Base-by-base conservation (phyloP, 306 rosid species). In the Heteromeles arbutifolia region DNA sequence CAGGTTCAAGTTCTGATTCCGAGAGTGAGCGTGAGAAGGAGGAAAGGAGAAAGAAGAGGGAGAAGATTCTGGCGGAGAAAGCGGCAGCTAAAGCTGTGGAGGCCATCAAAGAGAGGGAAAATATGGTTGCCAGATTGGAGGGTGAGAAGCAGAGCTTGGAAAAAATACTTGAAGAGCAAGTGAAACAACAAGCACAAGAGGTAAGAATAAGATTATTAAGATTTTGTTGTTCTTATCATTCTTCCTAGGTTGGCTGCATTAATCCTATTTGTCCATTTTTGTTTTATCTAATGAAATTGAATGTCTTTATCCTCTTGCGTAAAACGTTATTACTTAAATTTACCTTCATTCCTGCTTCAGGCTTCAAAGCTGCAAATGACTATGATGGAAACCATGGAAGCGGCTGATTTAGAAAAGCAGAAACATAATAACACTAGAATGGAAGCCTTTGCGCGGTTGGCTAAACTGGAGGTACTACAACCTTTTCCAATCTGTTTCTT, bases 61-160 rank as follows among this genome's bases (percentile, higher is more conserved):
- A 92, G 83, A 80, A 81, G 84, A 81, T 90, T 70, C 88, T 96
- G 72, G 96, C 93, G 44, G 99, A 96, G 87, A 89, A 87, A 84
- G 92, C 89, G 14, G 97, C 96, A 50, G 98, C 96, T 61, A 92
- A 87, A 81, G 98, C 97, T 78, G 72, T 74, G 66, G 93, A 85
- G 77, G 92, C 83, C 73, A 90, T 96, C 80, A 88, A 92, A 82
- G 98, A 90, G 79, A 80, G 85, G 83, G 98, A 96, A 81, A 88
- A 96, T 76, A 83, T 79, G 74, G 98, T 92, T 81, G 99, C 98
- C 66, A 90, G 89, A 83, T 82, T 96, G 88, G 99, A 96, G 79
- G 99, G 99, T 10, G 98, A 96, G 89, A 96, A 88, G 84, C 89
- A 92, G 81, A 96, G 98, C 85, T 87, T 90, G 53, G 98, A 96